phyloP scores from a whole-genome alignment of 2,329 filamentous ascomycete species.

The Nannizzia gypsea region DNA sequence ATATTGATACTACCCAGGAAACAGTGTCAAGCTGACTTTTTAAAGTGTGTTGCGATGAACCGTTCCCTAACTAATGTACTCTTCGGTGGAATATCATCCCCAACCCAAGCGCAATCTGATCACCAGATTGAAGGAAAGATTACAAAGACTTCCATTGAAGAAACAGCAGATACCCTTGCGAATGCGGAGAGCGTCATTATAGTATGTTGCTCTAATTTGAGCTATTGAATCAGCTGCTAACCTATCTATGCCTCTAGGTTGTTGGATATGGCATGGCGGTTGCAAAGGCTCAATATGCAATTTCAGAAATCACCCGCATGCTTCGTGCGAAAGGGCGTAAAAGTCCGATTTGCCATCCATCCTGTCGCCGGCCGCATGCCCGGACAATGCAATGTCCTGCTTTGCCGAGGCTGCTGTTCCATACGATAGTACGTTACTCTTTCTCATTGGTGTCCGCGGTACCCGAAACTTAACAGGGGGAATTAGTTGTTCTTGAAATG shows the following conservation, averaged over 20 bases:
- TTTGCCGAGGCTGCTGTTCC: conserved; percentile 80
- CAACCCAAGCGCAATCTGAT: conserved; percentile 51
- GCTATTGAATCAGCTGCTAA: conserved; percentile 22
- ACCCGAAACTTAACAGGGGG: neutral
- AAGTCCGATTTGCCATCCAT: conserved; percentile 80
- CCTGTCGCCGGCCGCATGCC: conserved; percentile 87
- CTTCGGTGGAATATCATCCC: conserved; percentile 66
- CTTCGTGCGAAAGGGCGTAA: conserved; percentile 65
- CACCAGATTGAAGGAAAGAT: conserved; percentile 71
- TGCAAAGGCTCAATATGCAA: conserved; percentile 83
- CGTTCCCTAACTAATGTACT: conserved; percentile 78
- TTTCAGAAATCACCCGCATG: conserved; percentile 65
- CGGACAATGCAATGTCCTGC: conserved; percentile 80
- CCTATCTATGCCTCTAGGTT: conserved; percentile 29
- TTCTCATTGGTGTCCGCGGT: neutral
- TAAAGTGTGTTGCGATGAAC: conserved; percentile 74
- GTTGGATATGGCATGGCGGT: conserved; percentile 93
- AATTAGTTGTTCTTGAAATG: conserved; percentile 69
- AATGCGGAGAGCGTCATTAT: conserved; percentile 79
- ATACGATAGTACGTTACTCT: conserved; percentile 54
- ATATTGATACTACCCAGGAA: conserved; percentile 1
- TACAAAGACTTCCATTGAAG: conserved; percentile 66
- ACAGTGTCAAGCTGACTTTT: neutral
- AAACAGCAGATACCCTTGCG: conserved; percentile 62
- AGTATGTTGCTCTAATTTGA: conserved; percentile 41